Conservation (phyloP, 163 green algal genomes). For the Scenedesmus sp. region DNA sequence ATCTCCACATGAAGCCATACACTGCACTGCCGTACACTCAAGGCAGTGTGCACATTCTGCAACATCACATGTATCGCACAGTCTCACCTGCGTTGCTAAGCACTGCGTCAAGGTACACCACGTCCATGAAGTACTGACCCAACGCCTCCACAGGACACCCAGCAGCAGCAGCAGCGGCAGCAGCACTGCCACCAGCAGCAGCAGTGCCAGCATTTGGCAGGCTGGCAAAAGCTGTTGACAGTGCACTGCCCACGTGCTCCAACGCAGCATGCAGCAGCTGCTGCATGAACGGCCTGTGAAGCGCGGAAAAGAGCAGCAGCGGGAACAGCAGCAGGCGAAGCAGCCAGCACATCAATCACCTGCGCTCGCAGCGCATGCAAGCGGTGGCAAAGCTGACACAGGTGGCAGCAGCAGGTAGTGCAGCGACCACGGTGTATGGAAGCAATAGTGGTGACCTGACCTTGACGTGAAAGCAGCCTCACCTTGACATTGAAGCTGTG, state of each 20-base stretch:
- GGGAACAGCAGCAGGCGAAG: not conserved
- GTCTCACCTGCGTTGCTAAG: not conserved
- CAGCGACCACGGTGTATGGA: too few species aligned
- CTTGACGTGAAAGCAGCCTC: too few species aligned
- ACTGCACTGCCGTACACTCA: too few species aligned
- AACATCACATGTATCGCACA: not conserved
- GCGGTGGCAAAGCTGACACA: not conserved
- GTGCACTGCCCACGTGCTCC: conserved; percentile 20
- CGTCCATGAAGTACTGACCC: conserved; percentile 57
- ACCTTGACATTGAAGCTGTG: too few species aligned
- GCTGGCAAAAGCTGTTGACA: conserved; percentile 8
- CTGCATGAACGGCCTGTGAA: conserved; percentile 14
- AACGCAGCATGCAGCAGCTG: conserved; percentile 33
- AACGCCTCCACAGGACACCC: conserved; percentile 48
- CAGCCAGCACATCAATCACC: not conserved
- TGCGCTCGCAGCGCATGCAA: not conserved
- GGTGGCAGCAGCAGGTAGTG: too few species aligned
- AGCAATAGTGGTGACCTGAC: too few species aligned
- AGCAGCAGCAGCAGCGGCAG: not conserved
- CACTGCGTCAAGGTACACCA: conserved; percentile 47
- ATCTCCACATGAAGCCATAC: too few species aligned
- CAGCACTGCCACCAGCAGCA: not conserved
- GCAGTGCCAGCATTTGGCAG: conserved; percentile 18
- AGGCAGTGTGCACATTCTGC: not conserved
- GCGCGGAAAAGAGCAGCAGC: not conserved